Conservation (phyloP, 2,329 filamentous ascomycete genomes). For the Acarospora socialis region DNA sequence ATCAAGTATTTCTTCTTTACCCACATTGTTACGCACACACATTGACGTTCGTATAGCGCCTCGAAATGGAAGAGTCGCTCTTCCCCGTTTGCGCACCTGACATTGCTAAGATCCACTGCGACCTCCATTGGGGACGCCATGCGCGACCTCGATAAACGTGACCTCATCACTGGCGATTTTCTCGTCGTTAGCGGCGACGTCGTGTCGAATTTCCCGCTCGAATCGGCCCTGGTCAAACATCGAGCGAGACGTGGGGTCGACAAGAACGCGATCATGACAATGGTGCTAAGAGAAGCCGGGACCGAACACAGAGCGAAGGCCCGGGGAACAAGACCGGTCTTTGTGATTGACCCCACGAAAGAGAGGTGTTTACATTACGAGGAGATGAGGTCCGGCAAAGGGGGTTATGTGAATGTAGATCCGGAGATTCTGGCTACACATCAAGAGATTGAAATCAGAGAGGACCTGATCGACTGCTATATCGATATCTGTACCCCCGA, state of each 20-base stretch:
- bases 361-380: conserved; percentile 87
- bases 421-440: conserved; percentile 60
- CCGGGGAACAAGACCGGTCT: conserved; percentile 62
- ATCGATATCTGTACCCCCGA: conserved; percentile 98
- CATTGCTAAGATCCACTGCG: conserved; percentile 77
- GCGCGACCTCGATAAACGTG: conserved; percentile 77
- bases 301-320: conserved; percentile 62
- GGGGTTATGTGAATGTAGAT: conserved; percentile 48
- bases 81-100: conserved; percentile 66
- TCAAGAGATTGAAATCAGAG: conserved; percentile 65
- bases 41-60: conserved; percentile 25
- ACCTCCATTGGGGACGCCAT: conserved; percentile 86
- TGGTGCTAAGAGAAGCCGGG: conserved; percentile 71
- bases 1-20: conserved; percentile 39
- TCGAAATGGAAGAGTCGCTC: conserved; percentile 63
- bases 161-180: conserved; percentile 79
- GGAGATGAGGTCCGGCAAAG: conserved; percentile 42
- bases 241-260: conserved; percentile 65
- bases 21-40: conserved; percentile 4
- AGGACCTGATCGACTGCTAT: conserved; percentile 81
- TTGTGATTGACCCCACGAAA: conserved; percentile 68
- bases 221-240: conserved; percentile 62
- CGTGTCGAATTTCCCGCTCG: conserved; percentile 78
- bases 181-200: conserved; percentile 85
- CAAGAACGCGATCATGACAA: conserved; percentile 96